Base-by-base conservation (phyloP, 2,329 filamentous ascomycete species). In the Fusarium ambrosium region DNA sequence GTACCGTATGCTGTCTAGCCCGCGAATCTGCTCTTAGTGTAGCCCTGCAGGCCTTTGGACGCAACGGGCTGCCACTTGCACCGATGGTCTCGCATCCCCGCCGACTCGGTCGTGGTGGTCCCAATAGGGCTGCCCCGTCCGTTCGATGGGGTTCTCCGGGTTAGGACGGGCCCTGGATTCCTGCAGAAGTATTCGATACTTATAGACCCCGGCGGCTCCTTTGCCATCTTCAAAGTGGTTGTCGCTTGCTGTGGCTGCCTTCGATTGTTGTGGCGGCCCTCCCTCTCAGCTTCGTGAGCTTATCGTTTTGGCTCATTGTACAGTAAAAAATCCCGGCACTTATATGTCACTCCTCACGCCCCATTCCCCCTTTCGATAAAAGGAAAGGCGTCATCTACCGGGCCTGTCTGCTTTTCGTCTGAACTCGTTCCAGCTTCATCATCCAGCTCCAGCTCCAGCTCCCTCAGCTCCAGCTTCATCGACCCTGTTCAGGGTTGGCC, bases 121-220 rank as follows among this genome's bases (percentile, higher is more conserved):
- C 72, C 64, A 77, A 77, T 77, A 75, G 72, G 67, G 67, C 76
- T 77, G 67, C 67, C 68, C 76, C 62, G 69, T 70, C 76, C 74
- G 74, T 64, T 55, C 36, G 67, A 74, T 72, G 67, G 73, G 70
- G 68, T 70, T 69, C 75, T 69, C 71, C 63, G 66, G 68, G 45
- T 56, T 37, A 64, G 67, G 18, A 68, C 51, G 65, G 39, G 55
- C 66, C 62, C 68, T 72, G 63, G 55, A 66, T 74, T 62, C 62
- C 62, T 73, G 65, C 61, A 68, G 39, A 78, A 66, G 77, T 77
- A 77, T 74, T 70, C 45, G 66, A 71, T 79, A 77, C 77, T 69
- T 74, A 76, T 76, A 71, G 69, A 63, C 66, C 72, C 77, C 66
- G 69, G 73, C 45, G 45, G 68, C 58, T 53, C 60, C 64, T 75